Evolutionary conservation across 2,329 filamentous ascomycete genomes (phyloP), one percentile per base, ranked within the genome.

Genomic region (Diaporthe ampelina): DNA sequence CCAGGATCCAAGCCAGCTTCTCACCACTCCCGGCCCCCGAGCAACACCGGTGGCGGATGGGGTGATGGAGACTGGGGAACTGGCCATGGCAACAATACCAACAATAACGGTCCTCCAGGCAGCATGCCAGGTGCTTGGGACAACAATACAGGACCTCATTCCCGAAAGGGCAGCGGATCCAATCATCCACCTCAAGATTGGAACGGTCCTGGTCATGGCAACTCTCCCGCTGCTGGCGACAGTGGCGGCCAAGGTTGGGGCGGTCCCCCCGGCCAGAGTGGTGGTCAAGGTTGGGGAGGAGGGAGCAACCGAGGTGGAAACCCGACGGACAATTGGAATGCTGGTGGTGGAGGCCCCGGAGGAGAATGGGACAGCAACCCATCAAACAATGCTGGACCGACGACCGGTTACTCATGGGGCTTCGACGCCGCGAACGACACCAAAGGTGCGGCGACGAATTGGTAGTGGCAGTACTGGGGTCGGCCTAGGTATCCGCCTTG

Each of bases 341-440:
- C 70, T 2, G 57, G 57, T 35, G 57, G 70, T 17, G 45, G 35
- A 13, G 57, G 57, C 8, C 13, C n/a, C 17, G 45, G 50, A 29
- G 58, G 29, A 9, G 50, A 37, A 19, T 70, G 63, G 52, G 32
- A 65, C 54, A 58, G 71, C 35, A 61, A 68, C 35, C 58, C 71
- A 21, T 70, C 67, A 13, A 70, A 70, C 35, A 69, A 75, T n/a
- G 72, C 67, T 19, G 74, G 58, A 26, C 58, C 70, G 10, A 70
- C 65, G 13, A 37, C 19, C 24, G n/a, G 40, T 43, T 19, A 10
- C 26, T 32, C 65, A 0, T 73, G 74, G 71, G 40, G 50, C 11
- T 10, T 26, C 1, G 48, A 67, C 29, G 10, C 54, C 17, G 74
- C 71, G 10, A 63, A 69, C 3, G 48, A 75, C 65, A 75, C 74